Conservation (phyloP, 2,329 filamentous ascomycete species). For the Apiospora pterosperma region DNA sequence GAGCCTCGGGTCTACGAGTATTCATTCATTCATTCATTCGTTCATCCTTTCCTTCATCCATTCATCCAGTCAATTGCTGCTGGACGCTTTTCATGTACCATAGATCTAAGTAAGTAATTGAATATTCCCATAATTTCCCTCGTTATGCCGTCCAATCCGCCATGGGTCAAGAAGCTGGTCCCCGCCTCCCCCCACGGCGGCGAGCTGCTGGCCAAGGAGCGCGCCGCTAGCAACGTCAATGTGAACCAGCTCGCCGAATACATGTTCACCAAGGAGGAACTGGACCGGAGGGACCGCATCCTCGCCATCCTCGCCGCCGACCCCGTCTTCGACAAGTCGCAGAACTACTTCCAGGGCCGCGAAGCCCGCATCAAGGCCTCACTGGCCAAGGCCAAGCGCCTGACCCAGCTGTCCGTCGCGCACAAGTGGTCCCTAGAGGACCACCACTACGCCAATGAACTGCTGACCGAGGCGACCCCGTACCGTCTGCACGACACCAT, state of each 20-base stretch:
- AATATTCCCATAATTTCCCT: neutral
- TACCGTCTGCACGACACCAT: slow-evolving; percentile 66
- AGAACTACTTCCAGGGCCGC: slow-evolving; percentile 72
- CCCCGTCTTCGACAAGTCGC: slow-evolving; percentile 72
- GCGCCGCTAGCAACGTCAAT: slow-evolving; percentile 62
- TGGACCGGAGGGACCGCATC: slow-evolving; percentile 59
- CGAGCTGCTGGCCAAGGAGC: slow-evolving; percentile 66
- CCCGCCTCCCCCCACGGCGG: slow-evolving; percentile 65
- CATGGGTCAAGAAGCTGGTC: slow-evolving; percentile 64
- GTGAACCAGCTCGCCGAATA: slow-evolving; percentile 66
- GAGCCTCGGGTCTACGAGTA: too few relatives aligned
- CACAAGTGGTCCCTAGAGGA: slow-evolving; percentile 68
- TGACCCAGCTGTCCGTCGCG: slow-evolving; percentile 63
- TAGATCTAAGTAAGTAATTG: too few relatives aligned
- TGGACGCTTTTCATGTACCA: too few relatives aligned
- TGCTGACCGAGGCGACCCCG: slow-evolving; percentile 71
- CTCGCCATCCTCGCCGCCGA: slow-evolving; percentile 64
- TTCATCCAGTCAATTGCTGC: too few relatives aligned
- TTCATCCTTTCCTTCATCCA: too few relatives aligned
- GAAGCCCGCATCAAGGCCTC: slow-evolving; percentile 67
- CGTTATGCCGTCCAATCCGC: neutral
- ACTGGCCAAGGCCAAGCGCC: slow-evolving; percentile 65
- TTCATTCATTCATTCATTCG: too few relatives aligned
- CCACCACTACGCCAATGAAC: slow-evolving; percentile 59
- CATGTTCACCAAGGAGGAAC: slow-evolving; percentile 63